These are phyloP conservation scores for Fusarium longipes DNA, from an alignment of 2,329 filamentous ascomycete genomes.

Conservation along the genomic window DNA sequence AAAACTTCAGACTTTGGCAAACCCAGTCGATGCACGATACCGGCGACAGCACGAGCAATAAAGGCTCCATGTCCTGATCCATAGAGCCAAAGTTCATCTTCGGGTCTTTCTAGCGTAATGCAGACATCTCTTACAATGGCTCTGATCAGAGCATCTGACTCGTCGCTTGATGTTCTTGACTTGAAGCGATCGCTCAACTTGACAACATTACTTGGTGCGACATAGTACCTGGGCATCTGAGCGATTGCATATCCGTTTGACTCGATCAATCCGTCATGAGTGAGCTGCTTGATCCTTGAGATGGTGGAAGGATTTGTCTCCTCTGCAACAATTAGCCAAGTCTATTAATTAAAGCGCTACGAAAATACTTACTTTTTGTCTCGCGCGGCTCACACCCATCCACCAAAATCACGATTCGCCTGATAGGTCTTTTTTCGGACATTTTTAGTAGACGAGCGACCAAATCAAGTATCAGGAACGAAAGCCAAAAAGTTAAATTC, in stretches of 20 bases:
- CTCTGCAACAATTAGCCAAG: conserved; percentile 23
- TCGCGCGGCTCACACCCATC: conserved; percentile 32
- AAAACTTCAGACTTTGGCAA: conserved; percentile 21
- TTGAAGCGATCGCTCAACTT: conserved; percentile 35
- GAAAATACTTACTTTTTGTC: not conserved
- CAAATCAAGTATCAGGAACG: not conserved
- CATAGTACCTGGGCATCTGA: conserved; percentile 38
- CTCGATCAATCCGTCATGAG: conserved; percentile 27
- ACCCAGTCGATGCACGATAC: conserved; percentile 38
- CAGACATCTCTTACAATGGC: conserved; percentile 38
- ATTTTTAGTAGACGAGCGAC: conserved; percentile 7
- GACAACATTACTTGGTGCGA: conserved; percentile 3
- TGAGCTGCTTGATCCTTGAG: conserved; percentile 31
- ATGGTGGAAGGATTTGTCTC: conserved; percentile 38
- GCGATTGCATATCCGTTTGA: conserved; percentile 8
- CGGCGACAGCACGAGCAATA: conserved; percentile 40
- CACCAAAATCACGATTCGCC: conserved; percentile 37
- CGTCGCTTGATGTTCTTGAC: conserved; percentile 25
- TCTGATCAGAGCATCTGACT: conserved; percentile 34
- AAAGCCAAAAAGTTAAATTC: not conserved
- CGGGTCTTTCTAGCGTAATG: conserved; percentile 19
- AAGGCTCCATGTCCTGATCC: conserved; percentile 42
- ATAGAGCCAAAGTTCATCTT: conserved; percentile 44
- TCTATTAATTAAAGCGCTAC: not conserved
- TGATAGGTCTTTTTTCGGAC: conserved; percentile 30